phyloP scores from a whole-genome alignment of 2,329 filamentous ascomycete species.

The Ascochyta clinopodiicola region DNA sequence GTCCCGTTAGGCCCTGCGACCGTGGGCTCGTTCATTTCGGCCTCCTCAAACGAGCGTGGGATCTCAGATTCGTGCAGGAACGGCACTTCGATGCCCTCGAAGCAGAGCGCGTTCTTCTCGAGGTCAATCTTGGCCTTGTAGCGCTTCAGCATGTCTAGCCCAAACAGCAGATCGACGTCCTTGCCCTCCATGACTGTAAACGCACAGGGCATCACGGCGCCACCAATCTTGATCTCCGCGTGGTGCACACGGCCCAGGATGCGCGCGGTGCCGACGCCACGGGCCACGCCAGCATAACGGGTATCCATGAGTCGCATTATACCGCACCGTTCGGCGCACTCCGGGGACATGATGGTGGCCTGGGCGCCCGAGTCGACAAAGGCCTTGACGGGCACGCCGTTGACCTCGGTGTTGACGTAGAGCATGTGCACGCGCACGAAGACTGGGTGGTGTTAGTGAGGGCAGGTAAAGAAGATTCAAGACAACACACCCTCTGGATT shows the following conservation, averaged over 20 bases:
- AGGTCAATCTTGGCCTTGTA: constrained; percentile 95
- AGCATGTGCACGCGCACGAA: constrained; percentile 96
- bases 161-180: constrained; percentile 88
- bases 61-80: constrained; percentile 95
- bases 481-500: constrained; percentile 83
- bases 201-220: constrained; percentile 85
- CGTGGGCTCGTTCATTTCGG: constrained; percentile 78
- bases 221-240: constrained; percentile 92
- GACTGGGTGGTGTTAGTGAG: constrained; percentile 60
- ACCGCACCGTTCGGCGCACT: constrained; percentile 87
- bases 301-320: constrained; percentile 96
- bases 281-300: constrained; percentile 88
- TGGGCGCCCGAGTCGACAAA: constrained; percentile 97
- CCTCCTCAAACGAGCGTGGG: constrained; percentile 79
- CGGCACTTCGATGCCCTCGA: constrained; percentile 84
- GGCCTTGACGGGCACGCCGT: constrained; percentile 89
- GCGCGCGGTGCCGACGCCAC: constrained; percentile 90
- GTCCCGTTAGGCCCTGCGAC: constrained; percentile 88
- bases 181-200: constrained; percentile 99
- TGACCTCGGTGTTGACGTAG: constrained; percentile 95
- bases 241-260: constrained; percentile 96
- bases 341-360: constrained; percentile 97
- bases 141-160: constrained; percentile 94
- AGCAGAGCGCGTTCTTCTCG: constrained; percentile 80
- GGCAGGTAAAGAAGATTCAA: neutral